Evolutionary conservation across 2,329 filamentous ascomycete genomes (phyloP), one percentile per base, ranked within the genome.

Genomic region (Rutstroemia sp.): DNA sequence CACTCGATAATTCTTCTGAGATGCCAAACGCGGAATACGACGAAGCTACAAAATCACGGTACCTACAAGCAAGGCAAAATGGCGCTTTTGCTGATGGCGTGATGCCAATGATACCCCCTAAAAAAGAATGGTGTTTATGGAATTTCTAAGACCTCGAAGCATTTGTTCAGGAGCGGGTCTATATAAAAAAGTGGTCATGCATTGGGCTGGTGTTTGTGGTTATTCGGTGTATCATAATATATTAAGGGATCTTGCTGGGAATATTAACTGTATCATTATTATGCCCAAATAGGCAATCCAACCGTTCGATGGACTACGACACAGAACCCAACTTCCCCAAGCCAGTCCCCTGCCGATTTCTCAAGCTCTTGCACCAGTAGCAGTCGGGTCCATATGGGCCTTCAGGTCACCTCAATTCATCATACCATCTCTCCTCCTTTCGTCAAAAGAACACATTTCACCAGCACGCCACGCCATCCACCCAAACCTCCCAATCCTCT

Each of bases 81-180:
- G 89, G 89, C 0, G 71, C 69, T 34, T 96, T 95, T 69, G 77
- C 80, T 44, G 82, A 83, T 38, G 86, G 85, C 0, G 65, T 84
- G 6, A 87, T 96, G 73, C 92, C 92, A 0, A 78, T 87, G 63
- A 73, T 90, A 47, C 89, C 92, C 19, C 92, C 92, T 0, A 85
- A 84, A 71, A 78, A 83, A 59, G 89, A 92, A 66, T 92, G 84
- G 76, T 84, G 83, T 62, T 71, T 74, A 27, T 92, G 87, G 80
- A 82, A 89, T 67, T 84, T 92, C 65, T 92, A 70, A 12, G 41
- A n/a, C 23, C 25, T 25, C 4, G 42, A 41, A 41, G 12, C 19
- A 42, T 42, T 42, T 42, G 39, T n/a, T n/a, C 39, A 19, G 14
- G 39, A 9, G 9, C 19, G 9, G 9, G 19, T 19, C 19, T 14